Percentiles rank a stretch among this genome's conserved stretches.
Conservation (phyloP, 768 basidiomycete species). For the Hysterangium stoloniferum region DNA sequence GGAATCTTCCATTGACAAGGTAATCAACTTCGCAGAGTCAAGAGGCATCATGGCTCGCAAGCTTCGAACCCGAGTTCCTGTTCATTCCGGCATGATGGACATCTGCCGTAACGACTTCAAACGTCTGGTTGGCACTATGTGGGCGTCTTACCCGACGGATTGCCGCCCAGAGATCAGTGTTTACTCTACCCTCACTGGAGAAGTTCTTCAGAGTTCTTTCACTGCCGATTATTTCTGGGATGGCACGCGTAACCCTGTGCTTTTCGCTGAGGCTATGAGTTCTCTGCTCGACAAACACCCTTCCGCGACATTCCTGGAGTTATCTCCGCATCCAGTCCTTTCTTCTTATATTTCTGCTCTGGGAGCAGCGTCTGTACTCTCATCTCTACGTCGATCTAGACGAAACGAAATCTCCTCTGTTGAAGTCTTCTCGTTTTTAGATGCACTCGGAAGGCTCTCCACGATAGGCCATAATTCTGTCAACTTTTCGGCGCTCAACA, state of each 20-base stretch:
- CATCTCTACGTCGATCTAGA: constrained; percentile 24
- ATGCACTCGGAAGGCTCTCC: constrained; percentile 23
- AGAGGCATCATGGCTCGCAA: constrained; percentile 29
- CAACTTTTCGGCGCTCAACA: constrained; percentile 27
- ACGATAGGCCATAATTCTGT: constrained; percentile 24
- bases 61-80: constrained; percentile 30
- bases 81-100: constrained; percentile 34
- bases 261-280: constrained; percentile 28
- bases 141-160: constrained; percentile 19
- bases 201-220: constrained; percentile 18
- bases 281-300: constrained; percentile 13
- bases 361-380: constrained; percentile 16
- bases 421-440: constrained; percentile 23
- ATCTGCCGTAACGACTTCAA: constrained; percentile 23
- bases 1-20: constrained; percentile 21
- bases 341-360: constrained; percentile 10
- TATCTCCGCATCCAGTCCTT: constrained; percentile 13
- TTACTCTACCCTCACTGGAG: constrained; percentile 33
- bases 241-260: constrained; percentile 30
- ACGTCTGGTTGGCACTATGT: constrained; percentile 11
- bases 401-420: constrained; percentile 8
- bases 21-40: constrained; percentile 22
- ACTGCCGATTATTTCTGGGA: constrained; percentile 35
- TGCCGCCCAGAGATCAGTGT: constrained; percentile 22
- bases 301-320: constrained; percentile 5